These are phyloP conservation scores for Camptophora hylomeconis DNA, from an alignment of 2,329 filamentous ascomycete species.

Conservation along the genomic window DNA sequence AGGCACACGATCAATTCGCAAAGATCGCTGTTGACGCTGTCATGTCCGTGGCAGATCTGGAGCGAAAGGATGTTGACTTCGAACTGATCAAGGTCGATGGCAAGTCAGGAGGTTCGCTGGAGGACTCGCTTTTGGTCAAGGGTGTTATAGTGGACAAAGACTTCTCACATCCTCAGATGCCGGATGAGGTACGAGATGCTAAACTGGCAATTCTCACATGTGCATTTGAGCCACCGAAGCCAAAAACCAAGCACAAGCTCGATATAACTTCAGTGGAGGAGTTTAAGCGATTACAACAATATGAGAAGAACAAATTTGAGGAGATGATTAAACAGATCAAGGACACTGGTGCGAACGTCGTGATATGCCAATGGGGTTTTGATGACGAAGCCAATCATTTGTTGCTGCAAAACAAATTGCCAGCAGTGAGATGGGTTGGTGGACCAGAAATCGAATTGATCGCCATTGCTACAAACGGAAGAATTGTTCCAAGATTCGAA, in stretches of 20 bases:
- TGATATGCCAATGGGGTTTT: constrained; percentile 98
- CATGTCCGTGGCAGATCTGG: constrained; percentile 86
- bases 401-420: constrained; percentile 87
- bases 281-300: constrained; percentile 93
- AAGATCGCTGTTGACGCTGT: constrained; percentile 96
- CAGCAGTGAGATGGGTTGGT: constrained; percentile 94
- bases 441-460: constrained; percentile 97
- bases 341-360: constrained; percentile 88
- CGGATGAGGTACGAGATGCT: constrained; percentile 82
- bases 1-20: constrained; percentile 95
- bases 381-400: constrained; percentile 98
- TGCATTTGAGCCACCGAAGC: constrained; percentile 96
- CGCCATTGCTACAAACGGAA: constrained; percentile 93
- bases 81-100: constrained; percentile 99
- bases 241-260: constrained; percentile 98
- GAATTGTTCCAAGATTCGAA: constrained; percentile 94
- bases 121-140: constrained; percentile 90
- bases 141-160: constrained; percentile 99
- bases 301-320: constrained; percentile 90
- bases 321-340: constrained; percentile 99
- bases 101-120: constrained; percentile 86
- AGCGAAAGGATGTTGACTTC: constrained; percentile 95
- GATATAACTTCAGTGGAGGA: constrained; percentile 96
- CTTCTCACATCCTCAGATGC: constrained; percentile 99
- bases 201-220: constrained; percentile 97